Conservation (phyloP, 169 alveolate genomes). For the Amoebophrya sp. region DNA sequence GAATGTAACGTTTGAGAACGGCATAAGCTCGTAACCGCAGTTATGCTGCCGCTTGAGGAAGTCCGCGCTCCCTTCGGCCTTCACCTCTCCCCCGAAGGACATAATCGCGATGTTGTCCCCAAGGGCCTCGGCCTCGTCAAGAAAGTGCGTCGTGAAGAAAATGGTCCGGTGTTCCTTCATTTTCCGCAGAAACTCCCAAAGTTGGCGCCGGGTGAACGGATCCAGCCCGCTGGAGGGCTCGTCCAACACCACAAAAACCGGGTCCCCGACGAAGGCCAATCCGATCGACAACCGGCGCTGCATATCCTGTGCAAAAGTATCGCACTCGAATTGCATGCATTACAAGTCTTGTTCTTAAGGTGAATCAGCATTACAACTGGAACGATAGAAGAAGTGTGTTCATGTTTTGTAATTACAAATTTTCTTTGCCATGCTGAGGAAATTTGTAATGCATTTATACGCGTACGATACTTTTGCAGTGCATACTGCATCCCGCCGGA, state of each 20-base stretch:
- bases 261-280: conserved; percentile 72
- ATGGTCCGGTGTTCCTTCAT: conserved; percentile 69
- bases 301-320: too few species aligned
- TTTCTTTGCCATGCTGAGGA: too few species aligned
- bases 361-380: too few species aligned
- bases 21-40: too few species aligned
- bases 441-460: too few species aligned
- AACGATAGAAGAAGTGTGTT: too few species aligned
- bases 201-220: conserved; percentile 76
- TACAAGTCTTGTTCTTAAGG: too few species aligned
- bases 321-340: too few species aligned
- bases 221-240: conserved; percentile 85
- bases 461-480: too few species aligned
- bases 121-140: conserved; percentile 63
- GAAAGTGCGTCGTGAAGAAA: conserved; percentile 77
- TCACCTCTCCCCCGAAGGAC: not conserved
- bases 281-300: conserved; percentile 71
- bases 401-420: too few species aligned
- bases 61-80: not conserved
- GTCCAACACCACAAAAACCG: conserved; percentile 72
- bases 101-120: not conserved
- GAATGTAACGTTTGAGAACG: too few species aligned
- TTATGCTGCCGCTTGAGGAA: not conserved
- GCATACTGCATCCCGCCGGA: conserved; percentile 21
- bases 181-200: conserved; percentile 73